Conservation (phyloP, 2,329 filamentous ascomycete species). For the Nigrospora sphaerica region DNA sequence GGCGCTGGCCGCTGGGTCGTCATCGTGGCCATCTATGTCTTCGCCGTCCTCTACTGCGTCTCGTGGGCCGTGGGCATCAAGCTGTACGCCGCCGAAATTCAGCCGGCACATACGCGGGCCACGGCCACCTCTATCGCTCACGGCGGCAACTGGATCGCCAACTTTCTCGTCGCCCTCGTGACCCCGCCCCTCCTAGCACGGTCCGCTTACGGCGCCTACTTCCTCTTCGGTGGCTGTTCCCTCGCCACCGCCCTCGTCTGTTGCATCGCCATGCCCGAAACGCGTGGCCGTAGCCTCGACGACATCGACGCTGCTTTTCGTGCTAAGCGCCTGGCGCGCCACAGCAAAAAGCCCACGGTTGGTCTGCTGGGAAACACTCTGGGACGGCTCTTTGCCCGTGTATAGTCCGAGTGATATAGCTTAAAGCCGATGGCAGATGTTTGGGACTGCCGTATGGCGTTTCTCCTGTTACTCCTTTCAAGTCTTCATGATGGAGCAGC, state of each 20-base stretch:
- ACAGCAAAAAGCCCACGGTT: too few relatives aligned
- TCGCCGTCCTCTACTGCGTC: constrained; percentile 35
- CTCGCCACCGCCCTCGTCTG: constrained; percentile 27
- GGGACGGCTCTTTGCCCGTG: too few relatives aligned
- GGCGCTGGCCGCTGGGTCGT: constrained; percentile 41
- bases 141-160: constrained; percentile 42
- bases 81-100: constrained; percentile 49
- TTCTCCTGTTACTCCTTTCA: too few relatives aligned
- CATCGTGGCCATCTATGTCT: constrained; percentile 43
- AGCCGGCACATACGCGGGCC: constrained; percentile 46
- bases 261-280: constrained; percentile 34
- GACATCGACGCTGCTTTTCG: constrained; percentile 25
- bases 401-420: too few relatives aligned
- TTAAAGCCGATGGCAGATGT: too few relatives aligned
- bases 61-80: constrained; percentile 48
- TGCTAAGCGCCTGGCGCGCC: background rate
- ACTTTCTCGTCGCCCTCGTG: constrained; percentile 37
- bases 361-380: too few relatives aligned
- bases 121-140: constrained; percentile 47
- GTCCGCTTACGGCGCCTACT: constrained; percentile 35
- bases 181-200: constrained; percentile 32
- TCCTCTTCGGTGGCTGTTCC: constrained; percentile 34
- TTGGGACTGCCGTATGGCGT: too few relatives aligned
- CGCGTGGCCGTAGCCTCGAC: constrained; percentile 31
- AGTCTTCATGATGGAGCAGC: too few relatives aligned